Percentiles rank a stretch among this genome's conserved stretches.
Evolutionary conservation across 192 early-diverging fungal species (phyloP).

Genomic region (Geranomyces variabilis): DNA sequence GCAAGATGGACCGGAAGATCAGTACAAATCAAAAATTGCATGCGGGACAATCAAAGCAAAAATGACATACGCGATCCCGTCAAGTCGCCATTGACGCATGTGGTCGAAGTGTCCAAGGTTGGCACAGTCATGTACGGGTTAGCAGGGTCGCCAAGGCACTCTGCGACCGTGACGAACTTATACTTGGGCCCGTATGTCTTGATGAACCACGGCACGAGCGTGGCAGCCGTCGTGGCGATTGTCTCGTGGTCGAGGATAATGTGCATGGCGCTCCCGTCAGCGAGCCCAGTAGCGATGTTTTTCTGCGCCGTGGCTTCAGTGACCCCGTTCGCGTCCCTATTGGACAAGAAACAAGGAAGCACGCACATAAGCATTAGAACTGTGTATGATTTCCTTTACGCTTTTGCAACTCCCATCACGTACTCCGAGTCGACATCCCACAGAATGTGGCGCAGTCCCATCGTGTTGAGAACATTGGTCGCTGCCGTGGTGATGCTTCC

Average conservation of each 20-base stretch:
- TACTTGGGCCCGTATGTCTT: neutral
- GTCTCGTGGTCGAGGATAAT: conserved; percentile 10
- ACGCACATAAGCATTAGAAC: too few relatives aligned
- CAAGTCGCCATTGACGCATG: conserved; percentile 3
- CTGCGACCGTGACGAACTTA: conserved; percentile 24
- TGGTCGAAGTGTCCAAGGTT: conserved; percentile 2
- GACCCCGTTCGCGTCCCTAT: conserved; percentile 3
- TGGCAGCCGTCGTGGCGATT: neutral
- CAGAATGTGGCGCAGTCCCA: neutral
- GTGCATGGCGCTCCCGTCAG: neutral
- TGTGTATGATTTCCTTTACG: too few relatives aligned
- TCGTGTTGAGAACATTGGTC: neutral
- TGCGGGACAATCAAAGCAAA: too few relatives aligned
- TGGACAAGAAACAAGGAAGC: too few relatives aligned
- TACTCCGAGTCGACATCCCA: conserved; percentile 5
- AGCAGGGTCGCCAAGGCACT: conserved; percentile 16
- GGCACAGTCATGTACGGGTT: conserved; percentile 6
- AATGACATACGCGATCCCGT: neutral
- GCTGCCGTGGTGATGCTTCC: conserved; percentile 4
- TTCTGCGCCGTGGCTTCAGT: neutral
- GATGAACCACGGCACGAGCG: conserved; percentile 22
- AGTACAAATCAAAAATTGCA: too few relatives aligned
- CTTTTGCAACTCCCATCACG: too few relatives aligned
- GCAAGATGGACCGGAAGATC: too few relatives aligned
- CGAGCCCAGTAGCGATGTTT: neutral